Percentiles rank a stretch among this genome's conserved stretches.
Evolutionary conservation across 352 stramenopile genomes (phyloP).

Genomic region (Pilasporangium apinafurcum): DNA sequence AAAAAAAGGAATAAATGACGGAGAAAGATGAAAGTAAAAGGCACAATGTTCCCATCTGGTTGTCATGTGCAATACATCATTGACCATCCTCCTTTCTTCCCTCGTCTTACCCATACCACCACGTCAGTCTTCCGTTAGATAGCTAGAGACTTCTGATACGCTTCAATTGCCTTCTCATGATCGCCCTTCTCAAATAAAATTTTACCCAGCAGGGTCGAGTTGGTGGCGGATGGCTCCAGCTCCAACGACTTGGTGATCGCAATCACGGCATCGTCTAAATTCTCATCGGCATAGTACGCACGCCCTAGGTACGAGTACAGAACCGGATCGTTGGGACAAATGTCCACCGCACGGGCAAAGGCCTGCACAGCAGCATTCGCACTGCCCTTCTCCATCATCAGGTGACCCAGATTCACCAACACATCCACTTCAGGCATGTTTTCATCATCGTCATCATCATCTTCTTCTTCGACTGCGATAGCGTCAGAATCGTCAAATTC

Average conservation of each 20-base stretch:
- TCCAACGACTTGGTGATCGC: constrained; percentile 61
- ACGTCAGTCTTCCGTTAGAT: constrained; percentile 28
- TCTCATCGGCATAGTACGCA: constrained; percentile 80
- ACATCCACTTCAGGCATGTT: constrained; percentile 76
- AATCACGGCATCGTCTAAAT: constrained; percentile 66
- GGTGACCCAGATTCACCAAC: constrained; percentile 68
- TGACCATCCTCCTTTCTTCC: too few species aligned
- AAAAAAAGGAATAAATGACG: too few species aligned
- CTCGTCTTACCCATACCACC: not conserved
- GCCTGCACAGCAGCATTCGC: constrained; percentile 70
- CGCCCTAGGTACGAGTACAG: constrained; percentile 76
- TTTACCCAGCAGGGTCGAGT: constrained; percentile 81
- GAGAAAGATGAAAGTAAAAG: too few species aligned
- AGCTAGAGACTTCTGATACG: constrained; percentile 79
- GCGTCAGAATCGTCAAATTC: constrained; percentile 44
- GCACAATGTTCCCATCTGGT: too few species aligned
- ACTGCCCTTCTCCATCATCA: constrained; percentile 82
- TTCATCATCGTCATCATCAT: constrained; percentile 60
- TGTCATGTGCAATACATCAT: too few species aligned
- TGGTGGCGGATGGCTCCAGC: constrained; percentile 71
- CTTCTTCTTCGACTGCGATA: constrained; percentile 48
- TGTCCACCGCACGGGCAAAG: constrained; percentile 79
- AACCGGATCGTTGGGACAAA: constrained; percentile 63
- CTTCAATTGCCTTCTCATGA: constrained; percentile 79
- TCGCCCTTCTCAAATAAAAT: constrained; percentile 86